Evolutionary conservation across 768 basidiomycete genomes (phyloP).

Genomic region (Agaricus sinodeliciosus): DNA sequence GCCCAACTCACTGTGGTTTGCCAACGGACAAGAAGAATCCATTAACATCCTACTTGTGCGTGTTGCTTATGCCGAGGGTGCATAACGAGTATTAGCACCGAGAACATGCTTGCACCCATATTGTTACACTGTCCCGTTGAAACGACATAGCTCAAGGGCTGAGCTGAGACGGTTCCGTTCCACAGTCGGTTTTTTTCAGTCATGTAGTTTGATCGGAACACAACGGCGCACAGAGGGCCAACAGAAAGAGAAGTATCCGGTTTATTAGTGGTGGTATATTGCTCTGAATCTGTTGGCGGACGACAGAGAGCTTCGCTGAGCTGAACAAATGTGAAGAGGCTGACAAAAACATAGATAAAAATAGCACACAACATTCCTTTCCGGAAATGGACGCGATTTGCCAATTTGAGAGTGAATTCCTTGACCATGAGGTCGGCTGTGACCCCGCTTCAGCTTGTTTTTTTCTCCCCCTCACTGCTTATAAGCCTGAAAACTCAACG

Average conservation of each 20-base stretch:
- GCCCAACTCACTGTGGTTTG: neutral
- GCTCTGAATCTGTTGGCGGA: neutral
- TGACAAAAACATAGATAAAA: slow-evolving; percentile 1
- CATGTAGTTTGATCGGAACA: no score
- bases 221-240: no score
- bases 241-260: no score
- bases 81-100: slow-evolving; percentile 8
- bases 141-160: neutral
- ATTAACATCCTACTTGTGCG: slow-evolving; percentile 6
- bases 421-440: slow-evolving; percentile 10
- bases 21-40: slow-evolving; percentile 1
- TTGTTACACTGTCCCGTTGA: neutral
- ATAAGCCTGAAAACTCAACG: slow-evolving; percentile 1
- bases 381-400: slow-evolving; percentile 4
- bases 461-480: neutral
- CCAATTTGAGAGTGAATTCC: slow-evolving; percentile 9
- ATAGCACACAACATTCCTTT: slow-evolving; percentile 6
- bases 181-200: neutral
- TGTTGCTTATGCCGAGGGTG: slow-evolving; percentile 8
- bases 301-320: neutral
- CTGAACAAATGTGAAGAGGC: neutral
- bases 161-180: neutral
- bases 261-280: no score
- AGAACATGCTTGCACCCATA: neutral
- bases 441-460: slow-evolving; percentile 8